Evolutionary conservation across 306 rosid genomes (phyloP).

Genomic region (Quercus aquifolioides): DNA sequence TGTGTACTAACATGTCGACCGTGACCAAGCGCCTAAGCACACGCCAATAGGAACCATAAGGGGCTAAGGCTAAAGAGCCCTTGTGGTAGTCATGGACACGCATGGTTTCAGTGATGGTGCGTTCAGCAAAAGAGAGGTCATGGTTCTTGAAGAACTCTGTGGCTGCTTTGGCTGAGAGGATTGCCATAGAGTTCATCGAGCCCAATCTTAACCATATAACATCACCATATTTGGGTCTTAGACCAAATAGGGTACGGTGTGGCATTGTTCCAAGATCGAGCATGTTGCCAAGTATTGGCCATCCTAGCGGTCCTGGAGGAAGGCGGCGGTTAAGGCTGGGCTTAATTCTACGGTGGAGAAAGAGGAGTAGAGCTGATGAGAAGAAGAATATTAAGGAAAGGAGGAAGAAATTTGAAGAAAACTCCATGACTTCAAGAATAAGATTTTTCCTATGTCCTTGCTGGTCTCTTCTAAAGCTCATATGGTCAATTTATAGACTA

Average conservation of each 20-base stretch:
- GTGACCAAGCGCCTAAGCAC: slow-evolving; percentile 48
- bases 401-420: neutral
- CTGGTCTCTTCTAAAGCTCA: no score
- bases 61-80: slow-evolving; percentile 53
- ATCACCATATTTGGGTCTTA: slow-evolving; percentile 38
- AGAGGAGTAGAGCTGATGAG: slow-evolving; percentile 8
- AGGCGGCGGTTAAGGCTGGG: slow-evolving; percentile 11
- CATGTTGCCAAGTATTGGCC: slow-evolving; percentile 70
- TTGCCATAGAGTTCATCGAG: slow-evolving; percentile 49
- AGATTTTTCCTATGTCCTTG: no score
- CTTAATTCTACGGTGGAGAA: slow-evolving; percentile 13
- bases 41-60: slow-evolving; percentile 75
- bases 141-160: slow-evolving; percentile 50
- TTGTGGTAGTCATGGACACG: slow-evolving; percentile 48
- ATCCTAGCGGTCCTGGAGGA: slow-evolving; percentile 66
- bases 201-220: slow-evolving; percentile 60
- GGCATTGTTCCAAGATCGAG: slow-evolving; percentile 68
- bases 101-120: slow-evolving; percentile 44
- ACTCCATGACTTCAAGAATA: slow-evolving; percentile 1
- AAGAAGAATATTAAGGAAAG: slow-evolving; percentile 14
- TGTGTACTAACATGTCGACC: slow-evolving; percentile 49
- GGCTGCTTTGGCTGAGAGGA: slow-evolving; percentile 48
- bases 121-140: slow-evolving; percentile 51
- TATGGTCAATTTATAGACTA: no score
- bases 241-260: slow-evolving; percentile 36